Percentiles rank a stretch among this genome's conserved stretches.
Conservation (phyloP, 164 flowering plant genomes). For the Dillenia suffruticosa region DNA sequence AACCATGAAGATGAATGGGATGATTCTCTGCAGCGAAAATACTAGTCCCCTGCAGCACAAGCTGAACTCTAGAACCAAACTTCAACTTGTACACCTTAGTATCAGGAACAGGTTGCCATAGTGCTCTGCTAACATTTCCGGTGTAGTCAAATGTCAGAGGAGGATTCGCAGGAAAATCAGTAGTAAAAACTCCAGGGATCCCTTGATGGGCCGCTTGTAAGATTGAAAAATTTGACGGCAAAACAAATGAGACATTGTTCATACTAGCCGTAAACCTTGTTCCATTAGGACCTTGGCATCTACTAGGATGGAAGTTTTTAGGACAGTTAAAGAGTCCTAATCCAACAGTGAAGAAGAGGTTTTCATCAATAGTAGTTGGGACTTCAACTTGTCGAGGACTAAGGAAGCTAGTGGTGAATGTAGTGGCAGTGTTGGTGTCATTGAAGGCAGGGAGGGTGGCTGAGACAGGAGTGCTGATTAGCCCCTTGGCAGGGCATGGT, state of each 20-base stretch:
- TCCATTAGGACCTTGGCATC: slow-evolving; percentile 63
- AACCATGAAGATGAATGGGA: slow-evolving; percentile 83
- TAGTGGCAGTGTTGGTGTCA: slow-evolving; percentile 51
- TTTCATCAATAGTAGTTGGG: slow-evolving; percentile 51
- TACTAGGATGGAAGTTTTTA: slow-evolving; percentile 2
- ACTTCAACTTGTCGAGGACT: slow-evolving; percentile 31
- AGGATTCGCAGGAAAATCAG: slow-evolving; percentile 69
- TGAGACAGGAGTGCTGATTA: slow-evolving; percentile 21
- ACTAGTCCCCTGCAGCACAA: slow-evolving; percentile 73
- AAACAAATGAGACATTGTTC: slow-evolving; percentile 79
- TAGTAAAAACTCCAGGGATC: slow-evolving; percentile 59
- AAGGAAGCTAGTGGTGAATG: slow-evolving; percentile 38
- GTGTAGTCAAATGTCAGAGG: slow-evolving; percentile 69
- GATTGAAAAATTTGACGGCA: slow-evolving; percentile 65
- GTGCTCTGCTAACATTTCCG: slow-evolving; percentile 62
- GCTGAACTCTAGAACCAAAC: slow-evolving; percentile 62
- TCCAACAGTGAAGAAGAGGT: slow-evolving; percentile 53
- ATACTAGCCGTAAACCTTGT: slow-evolving; percentile 88
- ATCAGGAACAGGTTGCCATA: slow-evolving; percentile 61
- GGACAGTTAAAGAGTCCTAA: slow-evolving; percentile 59
- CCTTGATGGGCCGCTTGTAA: slow-evolving; percentile 64
- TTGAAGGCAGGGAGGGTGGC: slow-evolving; percentile 53
- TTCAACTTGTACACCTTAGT: slow-evolving; percentile 61
- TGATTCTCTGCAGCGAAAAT: slow-evolving; percentile 71
- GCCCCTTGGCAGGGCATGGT: slow-evolving; percentile 7